phyloP scores from a whole-genome alignment of 2,329 filamentous ascomycete species.

The Daldinia eschscholtzii region DNA sequence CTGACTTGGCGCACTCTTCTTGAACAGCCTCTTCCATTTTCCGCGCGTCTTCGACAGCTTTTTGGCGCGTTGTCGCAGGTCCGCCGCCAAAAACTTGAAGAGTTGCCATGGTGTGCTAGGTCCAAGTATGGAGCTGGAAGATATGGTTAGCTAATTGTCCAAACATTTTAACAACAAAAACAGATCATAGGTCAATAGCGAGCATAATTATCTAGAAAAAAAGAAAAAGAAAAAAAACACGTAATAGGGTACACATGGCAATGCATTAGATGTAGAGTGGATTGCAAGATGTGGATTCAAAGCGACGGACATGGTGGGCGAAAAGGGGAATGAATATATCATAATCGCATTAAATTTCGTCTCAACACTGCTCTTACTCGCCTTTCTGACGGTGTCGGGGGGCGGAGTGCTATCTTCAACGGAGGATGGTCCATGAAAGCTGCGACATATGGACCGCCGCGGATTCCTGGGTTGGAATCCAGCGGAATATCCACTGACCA shows the following conservation, averaged over 20 bases:
- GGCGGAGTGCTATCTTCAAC: conserved; percentile 11
- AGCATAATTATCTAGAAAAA: not conserved
- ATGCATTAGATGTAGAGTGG: not conserved
- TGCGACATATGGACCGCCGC: conserved; percentile 33
- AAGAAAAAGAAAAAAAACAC: not conserved
- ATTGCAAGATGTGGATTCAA: not conserved
- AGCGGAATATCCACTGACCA: conserved; percentile 16
- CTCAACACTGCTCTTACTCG: conserved; percentile 17
- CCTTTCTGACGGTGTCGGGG: conserved; percentile 11
- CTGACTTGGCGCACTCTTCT: conserved; percentile 70
- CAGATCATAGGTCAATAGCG: not conserved
- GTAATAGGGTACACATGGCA: not conserved
- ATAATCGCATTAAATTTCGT: conserved; percentile 5
- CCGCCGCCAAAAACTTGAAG: conserved; percentile 47
- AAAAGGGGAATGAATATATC: not conserved
- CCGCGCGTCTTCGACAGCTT: conserved; percentile 76
- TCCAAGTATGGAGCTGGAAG: conserved; percentile 25
- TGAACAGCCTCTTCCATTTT: conserved; percentile 75
- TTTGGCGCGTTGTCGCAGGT: conserved; percentile 55
- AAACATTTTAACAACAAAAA: not conserved
- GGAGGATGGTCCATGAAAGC: conserved; percentile 18
- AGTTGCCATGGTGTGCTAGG: conserved; percentile 45
- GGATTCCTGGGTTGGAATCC: conserved; percentile 25
- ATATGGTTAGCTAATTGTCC: conserved; percentile 28
- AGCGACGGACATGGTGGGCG: not conserved